Evolutionary conservation across 805 yeast species (phyloP).

Genomic region (Clavispora carvajalis): DNA sequence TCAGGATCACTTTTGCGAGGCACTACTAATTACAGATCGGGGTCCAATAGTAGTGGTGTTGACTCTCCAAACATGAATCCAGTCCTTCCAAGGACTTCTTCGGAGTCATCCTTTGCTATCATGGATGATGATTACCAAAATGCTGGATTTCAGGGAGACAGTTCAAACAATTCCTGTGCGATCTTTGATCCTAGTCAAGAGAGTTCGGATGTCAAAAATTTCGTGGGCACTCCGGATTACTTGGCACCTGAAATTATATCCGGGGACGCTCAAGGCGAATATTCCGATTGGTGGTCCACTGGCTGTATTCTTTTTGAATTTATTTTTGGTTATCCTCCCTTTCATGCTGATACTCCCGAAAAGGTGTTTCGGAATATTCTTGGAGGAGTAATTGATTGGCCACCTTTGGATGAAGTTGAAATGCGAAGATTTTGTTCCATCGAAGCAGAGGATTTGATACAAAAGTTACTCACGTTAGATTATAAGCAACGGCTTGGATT

Average conservation of each 20-base stretch:
- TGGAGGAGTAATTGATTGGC: constrained; percentile 78
- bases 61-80: constrained; percentile 50
- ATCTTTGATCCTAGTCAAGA: constrained; percentile 68
- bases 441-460: constrained; percentile 71
- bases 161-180: constrained; percentile 39
- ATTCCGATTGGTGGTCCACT: constrained; percentile 98
- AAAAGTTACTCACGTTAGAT: constrained; percentile 54
- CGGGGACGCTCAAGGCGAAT: constrained; percentile 76
- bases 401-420: constrained; percentile 54
- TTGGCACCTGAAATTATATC: constrained; percentile 93
- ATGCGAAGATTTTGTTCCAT: constrained; percentile 48
- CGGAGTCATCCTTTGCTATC: constrained; percentile 54
- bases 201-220: constrained; percentile 45
- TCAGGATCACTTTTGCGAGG: constrained; percentile 14
- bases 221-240: constrained; percentile 97
- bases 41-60: constrained; percentile 37
- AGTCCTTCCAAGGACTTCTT: constrained; percentile 41
- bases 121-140: constrained; percentile 41
- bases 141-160: constrained; percentile 22
- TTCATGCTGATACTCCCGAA: constrained; percentile 76
- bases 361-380: constrained; percentile 79
- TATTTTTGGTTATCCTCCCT: constrained; percentile 90
- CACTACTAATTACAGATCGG: constrained; percentile 14
- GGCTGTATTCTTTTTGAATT: constrained; percentile 95
- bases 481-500: constrained; percentile 68